Evolutionary conservation across 2,329 filamentous ascomycete species (phyloP).

Genomic region (Trichoderma simmonsii): DNA sequence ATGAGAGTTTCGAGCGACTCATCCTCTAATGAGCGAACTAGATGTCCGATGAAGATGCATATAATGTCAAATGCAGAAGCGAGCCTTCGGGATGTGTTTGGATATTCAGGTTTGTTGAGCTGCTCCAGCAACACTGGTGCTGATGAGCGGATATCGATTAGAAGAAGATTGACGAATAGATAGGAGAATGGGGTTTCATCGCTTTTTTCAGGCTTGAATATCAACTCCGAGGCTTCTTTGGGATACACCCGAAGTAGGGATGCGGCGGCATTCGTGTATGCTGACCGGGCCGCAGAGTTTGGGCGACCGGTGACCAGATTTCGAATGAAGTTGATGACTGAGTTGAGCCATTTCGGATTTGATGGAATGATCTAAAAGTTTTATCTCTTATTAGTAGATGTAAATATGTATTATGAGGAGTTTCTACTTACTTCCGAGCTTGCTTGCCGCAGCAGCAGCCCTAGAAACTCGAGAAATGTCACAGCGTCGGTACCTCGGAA

Average conservation of each 20-base stretch:
- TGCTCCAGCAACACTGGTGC: conserved; percentile 57
- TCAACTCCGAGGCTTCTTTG: conserved; percentile 39
- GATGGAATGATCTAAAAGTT: conserved; percentile 43
- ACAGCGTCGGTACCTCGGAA: conserved; percentile 60
- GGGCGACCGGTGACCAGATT: conserved; percentile 54
- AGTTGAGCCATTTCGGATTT: conserved; percentile 53
- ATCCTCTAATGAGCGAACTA: conserved; percentile 54
- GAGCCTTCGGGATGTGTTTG: conserved; percentile 49
- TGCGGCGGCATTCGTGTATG: conserved; percentile 58
- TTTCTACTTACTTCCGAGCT: conserved; percentile 43
- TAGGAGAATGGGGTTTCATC: conserved; percentile 56
- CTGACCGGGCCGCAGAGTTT: conserved; percentile 51
- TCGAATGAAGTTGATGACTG: conserved; percentile 47
- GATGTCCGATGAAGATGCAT: conserved; percentile 56
- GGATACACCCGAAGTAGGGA: conserved; percentile 57
- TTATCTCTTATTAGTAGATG: background rate
- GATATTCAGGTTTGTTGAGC: conserved; percentile 55
- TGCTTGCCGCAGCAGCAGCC: conserved; percentile 48
- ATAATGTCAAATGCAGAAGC: conserved; percentile 61
- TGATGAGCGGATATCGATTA: conserved; percentile 63
- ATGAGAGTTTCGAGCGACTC: conserved; percentile 39
- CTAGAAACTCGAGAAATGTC: conserved; percentile 57
- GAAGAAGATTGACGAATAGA: conserved; percentile 60
- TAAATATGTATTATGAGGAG: background rate
- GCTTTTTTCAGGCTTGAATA: conserved; percentile 49